A percentile compares a stretch with the other conserved stretches of the same genome.
These are phyloP conservation scores for Hypoxylon sp. DNA, from an alignment of 2,329 filamentous ascomycete genomes.

Conservation along the genomic window DNA sequence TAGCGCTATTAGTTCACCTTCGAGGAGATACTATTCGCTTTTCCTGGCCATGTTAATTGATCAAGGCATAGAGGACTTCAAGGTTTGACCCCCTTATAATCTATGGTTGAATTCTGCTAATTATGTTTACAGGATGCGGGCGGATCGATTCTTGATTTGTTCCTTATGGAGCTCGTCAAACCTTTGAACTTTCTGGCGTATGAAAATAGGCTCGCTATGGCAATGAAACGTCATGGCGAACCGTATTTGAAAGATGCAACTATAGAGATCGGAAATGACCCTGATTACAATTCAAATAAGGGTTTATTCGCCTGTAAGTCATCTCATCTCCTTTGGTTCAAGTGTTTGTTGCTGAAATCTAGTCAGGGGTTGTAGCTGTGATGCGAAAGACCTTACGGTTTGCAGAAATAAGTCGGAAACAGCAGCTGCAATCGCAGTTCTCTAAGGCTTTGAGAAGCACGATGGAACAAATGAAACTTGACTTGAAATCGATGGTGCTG, in stretches of 20 bases:
- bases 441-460: conserved; percentile 60
- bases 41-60: conserved; percentile 67
- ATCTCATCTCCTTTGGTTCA: conserved; percentile 2
- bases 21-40: conserved; percentile 64
- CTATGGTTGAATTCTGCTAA: conserved; percentile 27
- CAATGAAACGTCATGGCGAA: conserved; percentile 60
- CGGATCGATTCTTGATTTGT: conserved; percentile 65
- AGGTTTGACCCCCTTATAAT: conserved; percentile 47
- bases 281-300: conserved; percentile 65
- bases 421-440: conserved; percentile 59
- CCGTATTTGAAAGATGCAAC: conserved; percentile 61
- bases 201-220: conserved; percentile 65
- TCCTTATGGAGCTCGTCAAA: conserved; percentile 67
- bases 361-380: conserved; percentile 58
- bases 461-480: conserved; percentile 69
- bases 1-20: conserved; percentile 57
- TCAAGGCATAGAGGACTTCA: conserved; percentile 63
- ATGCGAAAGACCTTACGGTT: conserved; percentile 66
- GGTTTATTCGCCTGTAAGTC: conserved; percentile 64
- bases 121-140: conserved; percentile 56
- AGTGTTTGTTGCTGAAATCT: conserved; percentile 29
- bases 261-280: conserved; percentile 56
- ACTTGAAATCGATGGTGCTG: conserved; percentile 60
- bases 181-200: conserved; percentile 63
- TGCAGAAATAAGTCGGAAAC: conserved; percentile 56